These are phyloP conservation scores for Luvunga scandens DNA, from an alignment of 345 rosid genomes.

Conservation along the genomic window DNA sequence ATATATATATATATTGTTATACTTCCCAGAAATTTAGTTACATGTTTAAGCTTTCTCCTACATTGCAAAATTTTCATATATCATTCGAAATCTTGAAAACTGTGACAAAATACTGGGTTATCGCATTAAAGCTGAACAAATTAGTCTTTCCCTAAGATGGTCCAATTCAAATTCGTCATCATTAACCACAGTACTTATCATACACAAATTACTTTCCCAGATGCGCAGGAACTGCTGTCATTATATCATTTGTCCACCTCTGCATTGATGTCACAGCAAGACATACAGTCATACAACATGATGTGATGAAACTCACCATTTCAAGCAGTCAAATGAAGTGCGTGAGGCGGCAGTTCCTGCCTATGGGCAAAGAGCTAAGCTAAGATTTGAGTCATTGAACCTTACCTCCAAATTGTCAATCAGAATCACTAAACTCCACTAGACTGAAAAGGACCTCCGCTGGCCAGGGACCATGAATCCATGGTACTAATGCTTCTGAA, in stretches of 20 bases:
- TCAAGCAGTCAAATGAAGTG: neutral
- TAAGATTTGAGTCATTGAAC: neutral
- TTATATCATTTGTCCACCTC: neutral
- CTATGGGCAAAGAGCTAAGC: neutral
- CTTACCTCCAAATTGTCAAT: conserved; percentile 4
- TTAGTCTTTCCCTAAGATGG: too few relatives aligned
- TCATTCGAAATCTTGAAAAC: too few relatives aligned
- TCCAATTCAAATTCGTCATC: neutral
- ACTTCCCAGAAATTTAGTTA: too few relatives aligned
- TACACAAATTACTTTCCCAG: neutral
- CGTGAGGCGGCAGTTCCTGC: neutral
- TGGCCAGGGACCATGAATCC: conserved; percentile 10
- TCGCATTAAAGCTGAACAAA: too few relatives aligned
- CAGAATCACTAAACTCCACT: neutral
- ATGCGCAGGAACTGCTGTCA: neutral
- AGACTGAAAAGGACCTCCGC: conserved; percentile 21
- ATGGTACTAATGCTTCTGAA: neutral
- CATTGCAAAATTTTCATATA: too few relatives aligned
- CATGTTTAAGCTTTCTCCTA: too few relatives aligned
- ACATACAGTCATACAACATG: neutral
- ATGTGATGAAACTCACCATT: neutral
- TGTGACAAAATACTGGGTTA: too few relatives aligned
- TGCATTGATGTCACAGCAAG: too few relatives aligned
- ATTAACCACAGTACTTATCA: neutral
- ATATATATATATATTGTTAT: too few relatives aligned